Percentiles rank a stretch among this genome's conserved stretches.
These are phyloP conservation scores for Phytophthora sansomeana DNA, from an alignment of 352 stramenopile genomes.

Conservation along the genomic window DNA sequence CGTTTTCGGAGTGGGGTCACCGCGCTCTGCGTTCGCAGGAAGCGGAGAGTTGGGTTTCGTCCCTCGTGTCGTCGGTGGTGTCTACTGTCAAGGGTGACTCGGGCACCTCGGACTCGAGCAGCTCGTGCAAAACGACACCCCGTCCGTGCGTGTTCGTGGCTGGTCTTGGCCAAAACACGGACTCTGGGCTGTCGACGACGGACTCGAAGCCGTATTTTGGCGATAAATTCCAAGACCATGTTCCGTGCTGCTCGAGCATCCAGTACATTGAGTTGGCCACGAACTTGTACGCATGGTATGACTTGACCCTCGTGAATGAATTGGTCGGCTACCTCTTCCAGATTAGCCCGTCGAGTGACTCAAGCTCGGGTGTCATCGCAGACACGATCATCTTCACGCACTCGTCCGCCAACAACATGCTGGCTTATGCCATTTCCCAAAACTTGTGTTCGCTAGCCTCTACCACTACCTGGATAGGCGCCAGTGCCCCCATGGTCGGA, in stretches of 20 bases:
- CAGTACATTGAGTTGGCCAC: slow-evolving; percentile 59
- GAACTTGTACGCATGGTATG: slow-evolving; percentile 51
- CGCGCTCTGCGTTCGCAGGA: slow-evolving; percentile 23
- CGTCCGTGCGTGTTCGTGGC: slow-evolving; percentile 62
- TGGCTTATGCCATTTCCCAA: slow-evolving; percentile 48
- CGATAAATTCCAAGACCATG: slow-evolving; percentile 47
- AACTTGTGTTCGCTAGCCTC: no score
- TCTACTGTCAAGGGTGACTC: no score
- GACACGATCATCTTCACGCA: slow-evolving; percentile 65
- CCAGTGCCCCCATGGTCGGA: slow-evolving; percentile 40
- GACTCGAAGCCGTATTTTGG: slow-evolving; percentile 47
- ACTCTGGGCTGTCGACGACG: slow-evolving; percentile 33
- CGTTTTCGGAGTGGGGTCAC: slow-evolving; percentile 16
- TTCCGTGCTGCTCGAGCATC: slow-evolving; percentile 60
- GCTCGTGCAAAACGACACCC: slow-evolving; percentile 44
- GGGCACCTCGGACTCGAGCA: slow-evolving; percentile 22
- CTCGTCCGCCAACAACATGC: slow-evolving; percentile 62
- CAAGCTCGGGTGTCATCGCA: slow-evolving; percentile 35
- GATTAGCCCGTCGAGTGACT: slow-evolving; percentile 40
- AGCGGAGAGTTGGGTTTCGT: slow-evolving; percentile 22
- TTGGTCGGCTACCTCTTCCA: slow-evolving; percentile 38
- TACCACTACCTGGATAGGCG: no score
- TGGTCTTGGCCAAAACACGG: slow-evolving; percentile 39
- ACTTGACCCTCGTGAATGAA: slow-evolving; percentile 38
- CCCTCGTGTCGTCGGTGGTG: no score